Percentiles rank a stretch among this genome's conserved stretches.
phyloP scores from a whole-genome alignment of 371 early-diverging fungal species.

The Apophysomyces sp. region DNA sequence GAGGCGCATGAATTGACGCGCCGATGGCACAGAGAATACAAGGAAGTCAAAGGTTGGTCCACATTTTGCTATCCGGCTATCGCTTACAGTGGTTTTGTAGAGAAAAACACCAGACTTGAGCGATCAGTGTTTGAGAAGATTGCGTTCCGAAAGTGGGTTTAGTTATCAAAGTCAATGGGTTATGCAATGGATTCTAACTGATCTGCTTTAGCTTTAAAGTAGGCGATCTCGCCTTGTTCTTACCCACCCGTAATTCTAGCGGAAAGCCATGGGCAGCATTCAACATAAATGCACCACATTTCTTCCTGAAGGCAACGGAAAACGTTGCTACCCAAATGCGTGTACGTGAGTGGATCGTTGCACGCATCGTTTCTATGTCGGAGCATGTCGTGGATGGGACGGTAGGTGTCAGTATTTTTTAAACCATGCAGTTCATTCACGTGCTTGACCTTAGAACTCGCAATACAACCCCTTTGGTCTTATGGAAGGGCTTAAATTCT shows the following conservation, averaged over 20 bases:
- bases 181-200: neutral
- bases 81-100: slow-evolving; percentile 15
- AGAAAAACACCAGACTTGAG: slow-evolving; percentile 49
- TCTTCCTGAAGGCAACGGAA: slow-evolving; percentile 62
- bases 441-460: slow-evolving; percentile 16
- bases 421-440: neutral
- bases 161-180: neutral
- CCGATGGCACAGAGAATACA: slow-evolving; percentile 39
- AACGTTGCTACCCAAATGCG: slow-evolving; percentile 37
- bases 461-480: slow-evolving; percentile 67
- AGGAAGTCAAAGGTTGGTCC: slow-evolving; percentile 35
- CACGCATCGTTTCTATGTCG: slow-evolving; percentile 60
- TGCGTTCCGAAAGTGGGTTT: slow-evolving; percentile 57
- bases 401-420: slow-evolving; percentile 5
- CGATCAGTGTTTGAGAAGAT: slow-evolving; percentile 54
- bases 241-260: slow-evolving; percentile 71
- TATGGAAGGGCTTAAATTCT: slow-evolving; percentile 57
- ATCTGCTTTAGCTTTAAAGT: slow-evolving; percentile 55
- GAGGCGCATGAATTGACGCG: slow-evolving; percentile 47
- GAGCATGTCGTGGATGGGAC: slow-evolving; percentile 46
- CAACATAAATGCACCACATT: slow-evolving; percentile 76
- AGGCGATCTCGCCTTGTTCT: slow-evolving; percentile 71
- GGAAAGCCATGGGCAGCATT: slow-evolving; percentile 83
- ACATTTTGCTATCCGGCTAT: neutral
- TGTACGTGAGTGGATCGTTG: slow-evolving; percentile 71